phyloP scores from a whole-genome alignment of 148 eudicot genomes.

The Tetragonia tetragonoides region DNA sequence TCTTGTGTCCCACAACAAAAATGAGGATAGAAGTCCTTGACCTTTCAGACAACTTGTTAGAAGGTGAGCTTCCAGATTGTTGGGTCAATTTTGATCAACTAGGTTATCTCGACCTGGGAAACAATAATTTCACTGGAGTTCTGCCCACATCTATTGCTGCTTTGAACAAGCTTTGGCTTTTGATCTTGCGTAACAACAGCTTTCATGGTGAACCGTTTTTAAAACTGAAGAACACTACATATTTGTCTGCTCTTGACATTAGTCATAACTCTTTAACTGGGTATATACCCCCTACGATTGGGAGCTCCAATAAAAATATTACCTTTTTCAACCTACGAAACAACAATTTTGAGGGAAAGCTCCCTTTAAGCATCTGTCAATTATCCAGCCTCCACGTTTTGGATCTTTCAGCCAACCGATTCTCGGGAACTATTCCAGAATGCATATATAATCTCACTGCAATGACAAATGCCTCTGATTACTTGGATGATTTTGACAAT shows the following conservation, averaged over 20 bases:
- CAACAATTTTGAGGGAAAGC: too few species aligned
- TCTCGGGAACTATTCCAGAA: slow-evolving; percentile 15
- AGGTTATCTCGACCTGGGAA: neutral
- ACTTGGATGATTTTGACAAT: too few species aligned
- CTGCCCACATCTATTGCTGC: slow-evolving; percentile 14
- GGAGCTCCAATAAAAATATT: too few species aligned
- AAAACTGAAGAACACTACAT: too few species aligned
- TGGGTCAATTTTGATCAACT: slow-evolving; percentile 19
- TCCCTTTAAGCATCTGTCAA: slow-evolving; percentile 19
- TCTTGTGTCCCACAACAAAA: slow-evolving; percentile 17
- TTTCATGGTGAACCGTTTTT: too few species aligned
- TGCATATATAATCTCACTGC: slow-evolving; percentile 18
- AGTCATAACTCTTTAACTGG: too few species aligned
- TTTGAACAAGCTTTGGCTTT: neutral
- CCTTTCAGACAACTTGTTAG: slow-evolving; percentile 23
- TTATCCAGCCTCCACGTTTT: slow-evolving; percentile 14
- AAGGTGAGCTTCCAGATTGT: slow-evolving; percentile 17
- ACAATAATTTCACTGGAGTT: slow-evolving; percentile 8
- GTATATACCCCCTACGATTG: neutral
- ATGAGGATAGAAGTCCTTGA: slow-evolving; percentile 4
- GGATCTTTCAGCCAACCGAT: slow-evolving; percentile 15
- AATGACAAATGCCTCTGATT: neutral
- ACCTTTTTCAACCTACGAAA: too few species aligned
- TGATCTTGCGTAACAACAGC: slow-evolving; percentile 17
- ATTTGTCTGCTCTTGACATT: too few species aligned